Conservation (phyloP, 2,329 filamentous ascomycete species). For the Fusarium algeriense region DNA sequence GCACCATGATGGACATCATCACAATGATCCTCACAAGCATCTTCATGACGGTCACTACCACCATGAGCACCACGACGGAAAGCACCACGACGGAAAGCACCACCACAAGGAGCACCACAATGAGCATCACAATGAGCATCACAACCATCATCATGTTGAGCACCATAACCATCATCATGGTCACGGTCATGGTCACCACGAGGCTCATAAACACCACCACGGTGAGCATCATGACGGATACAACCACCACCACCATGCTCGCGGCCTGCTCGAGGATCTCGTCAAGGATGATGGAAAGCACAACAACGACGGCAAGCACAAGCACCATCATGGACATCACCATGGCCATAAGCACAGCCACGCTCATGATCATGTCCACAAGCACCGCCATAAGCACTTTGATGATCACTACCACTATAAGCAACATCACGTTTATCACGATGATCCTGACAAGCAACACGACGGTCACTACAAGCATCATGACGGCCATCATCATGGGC, state of each 20-base stretch:
- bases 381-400: slow-evolving; percentile 3
- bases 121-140: neutral
- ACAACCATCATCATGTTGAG: neutral
- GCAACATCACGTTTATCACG: neutral
- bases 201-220: neutral
- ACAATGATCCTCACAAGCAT: neutral
- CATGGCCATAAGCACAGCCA: slow-evolving; percentile 3
- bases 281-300: neutral
- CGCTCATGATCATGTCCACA: neutral
- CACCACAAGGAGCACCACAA: neutral
- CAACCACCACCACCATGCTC: neutral
- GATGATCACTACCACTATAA: neutral
- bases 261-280: neutral
- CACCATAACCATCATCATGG: neutral
- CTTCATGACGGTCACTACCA: neutral
- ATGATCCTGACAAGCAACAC: neutral
- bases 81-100: neutral
- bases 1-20: neutral
- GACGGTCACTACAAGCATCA: neutral
- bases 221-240: neutral
- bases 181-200: neutral
- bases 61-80: neutral
- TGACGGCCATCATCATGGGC: neutral
- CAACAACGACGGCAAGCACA: neutral
- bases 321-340: slow-evolving; percentile 5